Percentiles rank a stretch among this genome's conserved stretches.
Evolutionary conservation across 345 rosid genomes (phyloP).

Genomic region (Hibiscus syriacus): DNA sequence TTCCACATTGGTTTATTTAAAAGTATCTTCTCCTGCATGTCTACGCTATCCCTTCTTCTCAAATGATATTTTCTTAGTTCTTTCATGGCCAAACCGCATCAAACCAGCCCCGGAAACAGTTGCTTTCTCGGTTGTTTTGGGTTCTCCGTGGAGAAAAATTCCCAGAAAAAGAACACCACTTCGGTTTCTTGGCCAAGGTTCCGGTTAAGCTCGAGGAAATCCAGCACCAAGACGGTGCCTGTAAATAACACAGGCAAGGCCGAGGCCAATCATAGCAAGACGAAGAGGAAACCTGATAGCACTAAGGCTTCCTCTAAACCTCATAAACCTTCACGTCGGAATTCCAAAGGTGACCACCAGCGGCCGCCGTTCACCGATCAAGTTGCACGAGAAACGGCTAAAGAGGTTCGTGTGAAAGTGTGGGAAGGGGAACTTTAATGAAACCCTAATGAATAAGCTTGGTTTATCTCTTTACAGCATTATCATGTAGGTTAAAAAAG

Average conservation of each 20-base stretch:
- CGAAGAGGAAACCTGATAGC: background rate
- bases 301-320: constrained; percentile 2
- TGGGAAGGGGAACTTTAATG: background rate
- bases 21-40: constrained; percentile 5
- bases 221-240: constrained; percentile 41
- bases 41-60: background rate
- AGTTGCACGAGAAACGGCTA: background rate
- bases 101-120: background rate
- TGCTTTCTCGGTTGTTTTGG: constrained; percentile 43
- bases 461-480: background rate
- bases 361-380: background rate
- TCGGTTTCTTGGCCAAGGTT: constrained; percentile 22
- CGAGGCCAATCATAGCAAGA: background rate
- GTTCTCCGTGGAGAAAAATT: constrained; percentile 16
- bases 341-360: background rate
- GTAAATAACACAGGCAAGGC: constrained; percentile 15
- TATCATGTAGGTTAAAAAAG: background rate
- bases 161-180: constrained; percentile 5
- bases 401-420: background rate
- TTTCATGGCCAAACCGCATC: constrained; percentile 25
- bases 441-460: background rate
- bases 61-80: background rate
- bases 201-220: constrained; percentile 16
- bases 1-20: background rate
- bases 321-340: background rate